phyloP scores from a whole-genome alignment of 164 flowering plant species.

The Kalanchoe fedtschenkoi region DNA sequence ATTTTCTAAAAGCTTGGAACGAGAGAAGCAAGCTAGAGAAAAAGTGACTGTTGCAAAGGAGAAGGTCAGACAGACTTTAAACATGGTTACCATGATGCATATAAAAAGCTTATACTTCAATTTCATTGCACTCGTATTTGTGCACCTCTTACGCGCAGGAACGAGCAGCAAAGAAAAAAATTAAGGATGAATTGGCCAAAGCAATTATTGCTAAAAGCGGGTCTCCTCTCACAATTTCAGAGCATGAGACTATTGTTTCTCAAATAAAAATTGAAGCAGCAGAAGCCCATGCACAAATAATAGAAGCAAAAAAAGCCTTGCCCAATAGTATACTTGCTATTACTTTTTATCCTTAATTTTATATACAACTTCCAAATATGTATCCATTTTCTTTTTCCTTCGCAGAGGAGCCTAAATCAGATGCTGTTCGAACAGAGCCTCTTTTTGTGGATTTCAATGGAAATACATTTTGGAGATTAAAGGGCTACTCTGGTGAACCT shows the following conservation, averaged over 20 bases:
- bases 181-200: conserved; percentile 53
- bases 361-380: neutral
- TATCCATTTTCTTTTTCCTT: neutral
- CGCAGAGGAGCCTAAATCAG: conserved; percentile 30
- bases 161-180: conserved; percentile 37
- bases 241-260: conserved; percentile 48
- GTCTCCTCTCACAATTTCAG: conserved; percentile 40
- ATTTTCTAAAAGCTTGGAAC: conserved; percentile 26
- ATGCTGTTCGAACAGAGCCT: conserved; percentile 64
- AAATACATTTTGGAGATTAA: conserved; percentile 53
- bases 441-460: conserved; percentile 43
- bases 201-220: conserved; percentile 36
- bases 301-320: conserved; percentile 29
- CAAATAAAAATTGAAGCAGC: conserved; percentile 37
- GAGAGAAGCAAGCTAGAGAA: conserved; percentile 42
- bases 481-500: conserved; percentile 23
- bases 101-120: no score
- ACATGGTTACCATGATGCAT: neutral
- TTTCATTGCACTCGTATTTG: neutral
- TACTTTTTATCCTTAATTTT: neutral
- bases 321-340: conserved; percentile 30
- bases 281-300: conserved; percentile 43
- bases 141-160: conserved; percentile 28
- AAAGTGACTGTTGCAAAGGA: conserved; percentile 46
- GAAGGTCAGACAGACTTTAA: conserved; percentile 33